phyloP scores from a whole-genome alignment of 345 rosid genomes.

The Populus davidiana region DNA sequence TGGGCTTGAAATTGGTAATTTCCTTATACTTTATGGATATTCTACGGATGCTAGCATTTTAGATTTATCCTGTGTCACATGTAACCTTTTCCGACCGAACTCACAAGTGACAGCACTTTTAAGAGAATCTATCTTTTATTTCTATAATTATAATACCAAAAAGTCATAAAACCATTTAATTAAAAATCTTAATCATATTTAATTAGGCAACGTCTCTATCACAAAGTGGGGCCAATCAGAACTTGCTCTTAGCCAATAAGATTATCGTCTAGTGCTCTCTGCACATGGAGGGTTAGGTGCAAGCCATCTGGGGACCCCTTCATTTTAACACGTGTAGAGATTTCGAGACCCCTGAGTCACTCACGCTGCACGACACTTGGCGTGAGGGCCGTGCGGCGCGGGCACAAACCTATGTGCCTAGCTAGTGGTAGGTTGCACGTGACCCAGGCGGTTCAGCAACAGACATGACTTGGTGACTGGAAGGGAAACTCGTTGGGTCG shows the following conservation, averaged over 20 bases:
- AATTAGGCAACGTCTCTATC: not conserved
- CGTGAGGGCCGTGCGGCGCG: constrained; percentile 23
- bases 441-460: constrained; percentile 13
- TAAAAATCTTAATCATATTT: too few species aligned
- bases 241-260: constrained; percentile 9
- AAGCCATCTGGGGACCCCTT: constrained; percentile 24
- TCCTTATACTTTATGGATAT: too few species aligned
- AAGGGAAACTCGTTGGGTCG: not conserved
- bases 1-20: too few species aligned
- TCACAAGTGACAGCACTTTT: too few species aligned
- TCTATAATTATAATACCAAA: not conserved
- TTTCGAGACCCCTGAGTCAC: not conserved
- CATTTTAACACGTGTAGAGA: constrained; percentile 13
- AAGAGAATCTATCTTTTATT: not conserved
- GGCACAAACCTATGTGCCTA: constrained; percentile 23
- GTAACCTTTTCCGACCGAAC: too few species aligned
- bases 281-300: constrained; percentile 40
- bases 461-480: not conserved
- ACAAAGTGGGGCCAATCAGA: not conserved
- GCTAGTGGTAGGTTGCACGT: constrained; percentile 26
- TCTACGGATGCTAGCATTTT: too few species aligned
- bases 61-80: too few species aligned
- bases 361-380: constrained; percentile 31
- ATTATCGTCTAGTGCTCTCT: constrained; percentile 3
- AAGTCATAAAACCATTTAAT: not conserved